Conservation (phyloP, 139 green algal genomes). For the Axilococcus clingmanii region DNA sequence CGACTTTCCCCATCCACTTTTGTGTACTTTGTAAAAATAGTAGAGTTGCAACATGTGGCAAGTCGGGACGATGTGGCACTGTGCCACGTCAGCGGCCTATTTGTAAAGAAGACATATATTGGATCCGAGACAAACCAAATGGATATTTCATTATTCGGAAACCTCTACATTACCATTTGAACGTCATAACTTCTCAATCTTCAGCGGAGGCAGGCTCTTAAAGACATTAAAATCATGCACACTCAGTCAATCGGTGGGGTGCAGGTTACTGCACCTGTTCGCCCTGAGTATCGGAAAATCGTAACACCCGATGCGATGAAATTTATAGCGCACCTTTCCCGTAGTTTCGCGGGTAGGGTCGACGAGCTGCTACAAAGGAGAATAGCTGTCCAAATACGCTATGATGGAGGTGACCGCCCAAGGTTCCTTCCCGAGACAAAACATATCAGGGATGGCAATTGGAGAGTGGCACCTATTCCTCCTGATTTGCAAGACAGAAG, state of each 20-base stretch:
- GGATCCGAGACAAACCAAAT: too few relatives aligned
- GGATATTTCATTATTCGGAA: too few relatives aligned
- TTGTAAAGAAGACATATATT: too few relatives aligned
- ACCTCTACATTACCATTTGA: too few relatives aligned
- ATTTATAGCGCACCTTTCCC: constrained; percentile 64
- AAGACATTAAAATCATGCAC: background rate
- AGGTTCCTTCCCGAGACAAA: constrained; percentile 63
- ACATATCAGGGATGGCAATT: constrained; percentile 46
- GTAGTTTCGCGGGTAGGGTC: constrained; percentile 41
- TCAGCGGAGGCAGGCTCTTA: background rate
- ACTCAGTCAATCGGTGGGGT: background rate
- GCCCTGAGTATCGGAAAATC: constrained; percentile 18
- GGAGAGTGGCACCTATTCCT: constrained; percentile 57
- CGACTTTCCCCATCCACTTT: too few relatives aligned
- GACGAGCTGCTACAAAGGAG: constrained; percentile 54
- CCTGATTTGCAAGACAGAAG: constrained; percentile 63
- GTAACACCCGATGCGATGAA: constrained; percentile 41
- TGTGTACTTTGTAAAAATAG: too few relatives aligned
- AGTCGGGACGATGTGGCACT: too few relatives aligned
- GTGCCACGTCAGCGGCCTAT: too few relatives aligned
- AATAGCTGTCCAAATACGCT: constrained; percentile 38
- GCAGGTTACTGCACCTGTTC: background rate
- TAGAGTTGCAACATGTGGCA: too few relatives aligned
- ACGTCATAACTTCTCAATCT: background rate
- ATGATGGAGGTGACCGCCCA: constrained; percentile 42